Evolutionary conservation across 2,329 filamentous ascomycete species (phyloP).

Genomic region (Colletotrichum tropicicola): DNA sequence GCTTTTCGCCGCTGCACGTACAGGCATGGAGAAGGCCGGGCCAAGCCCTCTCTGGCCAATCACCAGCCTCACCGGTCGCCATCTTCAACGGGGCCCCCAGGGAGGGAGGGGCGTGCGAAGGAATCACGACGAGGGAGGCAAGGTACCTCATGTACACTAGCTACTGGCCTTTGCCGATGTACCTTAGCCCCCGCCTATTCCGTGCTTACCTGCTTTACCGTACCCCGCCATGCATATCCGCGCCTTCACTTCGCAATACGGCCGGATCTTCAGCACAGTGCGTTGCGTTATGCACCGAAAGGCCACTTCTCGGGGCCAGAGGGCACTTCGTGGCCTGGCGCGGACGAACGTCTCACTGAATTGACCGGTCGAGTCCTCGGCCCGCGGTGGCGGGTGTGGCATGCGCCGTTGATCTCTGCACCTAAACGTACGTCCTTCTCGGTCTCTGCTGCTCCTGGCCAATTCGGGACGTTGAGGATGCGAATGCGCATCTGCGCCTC

Average conservation of each 20-base stretch:
- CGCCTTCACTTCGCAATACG: background rate
- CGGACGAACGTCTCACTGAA: too few species aligned
- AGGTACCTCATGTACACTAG: slow-evolving; percentile 8
- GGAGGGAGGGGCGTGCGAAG: background rate
- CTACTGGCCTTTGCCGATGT: background rate
- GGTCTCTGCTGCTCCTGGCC: too few species aligned
- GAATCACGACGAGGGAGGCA: too few species aligned
- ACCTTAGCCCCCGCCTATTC: background rate
- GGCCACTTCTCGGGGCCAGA: too few species aligned
- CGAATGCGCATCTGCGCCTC: too few species aligned
- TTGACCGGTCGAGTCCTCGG: background rate
- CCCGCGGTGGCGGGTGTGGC: background rate
- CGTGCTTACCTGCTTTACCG: background rate
- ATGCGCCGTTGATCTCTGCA: slow-evolving; percentile 19
- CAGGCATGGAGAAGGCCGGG: background rate
- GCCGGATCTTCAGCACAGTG: slow-evolving; percentile 10
- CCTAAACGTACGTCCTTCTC: too few species aligned
- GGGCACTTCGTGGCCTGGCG: too few species aligned
- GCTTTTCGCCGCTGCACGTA: slow-evolving; percentile 16
- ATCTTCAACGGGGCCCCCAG: background rate
- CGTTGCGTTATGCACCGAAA: background rate
- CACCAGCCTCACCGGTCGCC: background rate
- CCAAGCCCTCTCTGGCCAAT: background rate
- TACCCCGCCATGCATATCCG: slow-evolving; percentile 1
- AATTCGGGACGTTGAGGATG: too few species aligned